Percentiles rank a stretch among this genome's conserved stretches.
Evolutionary conservation across 177 flowering plant species (phyloP).

Genomic region (Telopea speciosissima): DNA sequence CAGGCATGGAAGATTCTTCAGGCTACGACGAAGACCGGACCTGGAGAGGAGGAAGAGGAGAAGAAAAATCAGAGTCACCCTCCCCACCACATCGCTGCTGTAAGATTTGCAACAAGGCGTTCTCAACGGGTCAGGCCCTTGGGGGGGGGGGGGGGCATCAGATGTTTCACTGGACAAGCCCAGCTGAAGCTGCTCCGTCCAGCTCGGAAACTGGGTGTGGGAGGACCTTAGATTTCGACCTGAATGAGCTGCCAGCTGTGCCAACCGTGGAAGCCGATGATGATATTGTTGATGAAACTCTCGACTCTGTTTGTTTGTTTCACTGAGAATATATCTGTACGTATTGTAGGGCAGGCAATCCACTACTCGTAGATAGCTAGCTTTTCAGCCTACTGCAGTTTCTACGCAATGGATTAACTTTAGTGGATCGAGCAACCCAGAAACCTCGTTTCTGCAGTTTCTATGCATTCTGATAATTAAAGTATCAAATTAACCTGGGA

Average conservation of each 20-base stretch:
- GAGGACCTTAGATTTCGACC: conserved; percentile 25
- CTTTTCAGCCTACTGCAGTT: too few relatives aligned
- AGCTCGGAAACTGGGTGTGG: conserved; percentile 1
- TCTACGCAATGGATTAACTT: too few relatives aligned
- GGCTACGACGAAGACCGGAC: neutral
- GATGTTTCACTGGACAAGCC: conserved; percentile 19
- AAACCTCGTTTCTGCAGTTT: too few relatives aligned
- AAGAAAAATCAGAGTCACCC: neutral
- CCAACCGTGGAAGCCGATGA: neutral
- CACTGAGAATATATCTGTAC: too few relatives aligned
- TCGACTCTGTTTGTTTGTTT: neutral
- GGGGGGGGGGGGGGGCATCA: conserved; percentile 31
- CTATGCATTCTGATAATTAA: too few relatives aligned
- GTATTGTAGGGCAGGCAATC: too few relatives aligned
- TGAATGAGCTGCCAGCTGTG: conserved; percentile 30
- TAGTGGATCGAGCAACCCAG: too few relatives aligned
- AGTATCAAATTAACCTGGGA: too few relatives aligned
- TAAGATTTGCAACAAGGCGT: conserved; percentile 20
- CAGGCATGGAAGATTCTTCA: neutral
- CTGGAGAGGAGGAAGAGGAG: neutral
- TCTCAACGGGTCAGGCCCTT: conserved; percentile 28
- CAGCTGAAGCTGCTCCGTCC: conserved; percentile 1
- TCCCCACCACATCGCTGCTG: conserved; percentile 14
- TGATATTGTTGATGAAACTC: neutral
- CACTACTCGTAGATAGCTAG: too few relatives aligned